These are phyloP conservation scores for Colletotrichum gloeosporioides DNA, from an alignment of 2,329 filamentous ascomycete species.

Conservation along the genomic window DNA sequence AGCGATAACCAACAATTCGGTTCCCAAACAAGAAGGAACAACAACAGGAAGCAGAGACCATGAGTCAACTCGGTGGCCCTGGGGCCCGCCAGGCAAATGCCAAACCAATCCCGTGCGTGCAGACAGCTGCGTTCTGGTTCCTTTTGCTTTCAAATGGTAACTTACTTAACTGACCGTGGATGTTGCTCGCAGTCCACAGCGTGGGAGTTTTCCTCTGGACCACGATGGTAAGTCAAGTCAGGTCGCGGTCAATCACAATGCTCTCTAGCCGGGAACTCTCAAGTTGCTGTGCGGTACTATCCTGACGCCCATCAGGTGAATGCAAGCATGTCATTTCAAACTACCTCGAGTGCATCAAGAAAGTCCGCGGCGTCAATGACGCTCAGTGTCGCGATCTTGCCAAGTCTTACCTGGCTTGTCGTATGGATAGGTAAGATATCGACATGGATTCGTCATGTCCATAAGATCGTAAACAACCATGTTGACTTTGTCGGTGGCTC, in stretches of 20 bases:
- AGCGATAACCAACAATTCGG: background rate
- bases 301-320: slow-evolving; percentile 67
- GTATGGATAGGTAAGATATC: slow-evolving; percentile 85
- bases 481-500: background rate
- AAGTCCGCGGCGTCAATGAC: slow-evolving; percentile 82
- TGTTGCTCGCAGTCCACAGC: slow-evolving; percentile 69
- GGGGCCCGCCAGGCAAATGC: slow-evolving; percentile 67
- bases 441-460: background rate
- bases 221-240: slow-evolving; percentile 69
- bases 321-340: slow-evolving; percentile 87
- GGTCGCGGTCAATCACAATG: background rate
- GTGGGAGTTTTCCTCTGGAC: slow-evolving; percentile 95
- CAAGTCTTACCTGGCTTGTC: slow-evolving; percentile 87
- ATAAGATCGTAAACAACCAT: background rate
- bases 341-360: slow-evolving; percentile 89
- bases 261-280: background rate
- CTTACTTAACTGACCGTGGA: background rate
- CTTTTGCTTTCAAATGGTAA: background rate
- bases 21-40: background rate
- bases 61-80: slow-evolving; percentile 74
- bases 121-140: background rate
- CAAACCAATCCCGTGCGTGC: slow-evolving; percentile 73
- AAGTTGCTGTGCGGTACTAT: background rate
- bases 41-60: slow-evolving; percentile 27
- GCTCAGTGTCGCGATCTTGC: slow-evolving; percentile 83